Conservation (phyloP, 495 filamentous ascomycete species). For the Geoglossum glabrum region DNA sequence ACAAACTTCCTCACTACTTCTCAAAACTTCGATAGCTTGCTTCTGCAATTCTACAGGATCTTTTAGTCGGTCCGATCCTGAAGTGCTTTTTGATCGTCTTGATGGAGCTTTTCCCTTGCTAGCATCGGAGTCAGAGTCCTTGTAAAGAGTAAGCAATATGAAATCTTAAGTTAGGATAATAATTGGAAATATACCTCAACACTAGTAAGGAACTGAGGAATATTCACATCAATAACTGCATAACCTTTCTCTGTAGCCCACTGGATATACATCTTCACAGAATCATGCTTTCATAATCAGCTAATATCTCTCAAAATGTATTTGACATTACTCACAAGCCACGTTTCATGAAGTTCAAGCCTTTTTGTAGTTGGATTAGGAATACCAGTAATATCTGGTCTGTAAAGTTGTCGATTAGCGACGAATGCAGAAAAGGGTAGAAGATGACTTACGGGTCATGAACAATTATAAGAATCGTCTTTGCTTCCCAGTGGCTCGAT, state of each 20-base stretch:
- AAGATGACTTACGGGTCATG: constrained; percentile 30
- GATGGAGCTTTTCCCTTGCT: background rate
- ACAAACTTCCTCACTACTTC: constrained; percentile 51
- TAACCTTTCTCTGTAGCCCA: constrained; percentile 59
- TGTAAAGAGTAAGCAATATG: constrained; percentile 4
- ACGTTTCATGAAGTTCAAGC: constrained; percentile 64
- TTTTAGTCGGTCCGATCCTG: background rate
- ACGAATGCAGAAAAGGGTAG: constrained; percentile 7
- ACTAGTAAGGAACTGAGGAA: constrained; percentile 49
- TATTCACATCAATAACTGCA: constrained; percentile 73
- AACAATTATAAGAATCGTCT: constrained; percentile 53
- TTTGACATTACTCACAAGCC: constrained; percentile 41
- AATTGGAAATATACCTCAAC: constrained; percentile 24
- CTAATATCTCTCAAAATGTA: background rate
- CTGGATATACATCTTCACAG: constrained; percentile 52
- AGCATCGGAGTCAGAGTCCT: background rate
- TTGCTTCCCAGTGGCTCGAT: constrained; percentile 28
- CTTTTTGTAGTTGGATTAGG: constrained; percentile 47
- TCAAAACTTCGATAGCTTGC: constrained; percentile 17
- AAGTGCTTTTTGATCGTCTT: background rate
- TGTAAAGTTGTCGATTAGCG: constrained; percentile 15
- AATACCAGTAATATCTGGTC: constrained; percentile 48
- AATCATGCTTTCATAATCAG: constrained; percentile 46
- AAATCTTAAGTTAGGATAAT: background rate
- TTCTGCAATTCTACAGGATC: constrained; percentile 6